Percentiles rank a stretch among this genome's conserved stretches.
Evolutionary conservation across 768 basidiomycete species (phyloP).

Genomic region (Rickenella mellea): DNA sequence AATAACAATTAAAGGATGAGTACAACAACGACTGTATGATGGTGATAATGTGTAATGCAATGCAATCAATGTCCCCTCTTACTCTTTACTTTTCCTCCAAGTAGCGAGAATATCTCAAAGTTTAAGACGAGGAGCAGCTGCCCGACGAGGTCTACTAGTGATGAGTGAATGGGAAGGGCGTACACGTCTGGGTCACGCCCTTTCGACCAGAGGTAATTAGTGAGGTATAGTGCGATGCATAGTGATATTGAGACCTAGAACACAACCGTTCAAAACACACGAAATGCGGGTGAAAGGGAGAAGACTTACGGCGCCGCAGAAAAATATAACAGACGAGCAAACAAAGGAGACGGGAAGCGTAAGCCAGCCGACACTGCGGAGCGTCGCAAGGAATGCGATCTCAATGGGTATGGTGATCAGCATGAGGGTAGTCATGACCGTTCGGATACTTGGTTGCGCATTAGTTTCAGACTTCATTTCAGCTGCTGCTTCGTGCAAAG

Average conservation of each 20-base stretch:
- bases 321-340: conserved; percentile 57
- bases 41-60: too few relatives aligned
- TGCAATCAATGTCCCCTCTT: background rate
- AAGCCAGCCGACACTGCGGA: conserved; percentile 70
- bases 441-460: conserved; percentile 27
- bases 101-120: conserved; percentile 52
- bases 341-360: conserved; percentile 60
- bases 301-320: conserved; percentile 64
- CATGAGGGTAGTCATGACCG: conserved; percentile 63
- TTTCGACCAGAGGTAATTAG: conserved; percentile 69
- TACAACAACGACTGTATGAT: too few relatives aligned
- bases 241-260: conserved; percentile 64
- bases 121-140: conserved; percentile 72
- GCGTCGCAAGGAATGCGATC: conserved; percentile 58
- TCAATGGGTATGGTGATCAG: conserved; percentile 75
- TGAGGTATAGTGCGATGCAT: conserved; percentile 52
- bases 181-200: conserved; percentile 85
- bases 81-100: conserved; percentile 24
- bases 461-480: conserved; percentile 7
- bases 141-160: conserved; percentile 77
- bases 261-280: background rate
- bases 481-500: conserved; percentile 58
- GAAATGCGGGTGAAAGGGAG: conserved; percentile 3
- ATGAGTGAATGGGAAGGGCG: conserved; percentile 87
- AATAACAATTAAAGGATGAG: too few relatives aligned